A percentile compares a stretch with the other conserved stretches of the same genome.
These are phyloP conservation scores for Pseudopyrenochaeta lycopersici DNA, from an alignment of 2,329 filamentous ascomycete species.

Conservation along the genomic window DNA sequence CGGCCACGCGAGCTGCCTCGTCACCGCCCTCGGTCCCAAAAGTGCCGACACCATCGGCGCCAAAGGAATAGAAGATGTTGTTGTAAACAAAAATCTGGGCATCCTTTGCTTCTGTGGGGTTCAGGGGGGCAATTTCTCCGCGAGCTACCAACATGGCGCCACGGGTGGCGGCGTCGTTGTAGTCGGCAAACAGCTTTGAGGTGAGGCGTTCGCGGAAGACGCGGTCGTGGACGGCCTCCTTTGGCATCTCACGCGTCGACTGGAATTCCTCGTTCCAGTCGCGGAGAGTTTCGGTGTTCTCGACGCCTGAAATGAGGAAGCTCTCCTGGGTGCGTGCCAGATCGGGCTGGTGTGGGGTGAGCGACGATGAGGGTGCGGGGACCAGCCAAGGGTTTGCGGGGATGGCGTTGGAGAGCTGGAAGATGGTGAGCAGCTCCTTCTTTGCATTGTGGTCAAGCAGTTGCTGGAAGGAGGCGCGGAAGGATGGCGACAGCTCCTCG, in stretches of 20 bases:
- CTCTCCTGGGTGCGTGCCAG: constrained; percentile 91
- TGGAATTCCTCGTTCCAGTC: constrained; percentile 99
- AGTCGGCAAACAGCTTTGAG: constrained; percentile 96
- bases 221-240: constrained; percentile 91
- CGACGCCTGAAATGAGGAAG: constrained; percentile 86
- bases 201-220: constrained; percentile 94
- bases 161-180: constrained; percentile 91
- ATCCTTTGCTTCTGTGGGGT: constrained; percentile 90
- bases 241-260: constrained; percentile 91
- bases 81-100: constrained; percentile 99
- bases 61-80: constrained; percentile 99
- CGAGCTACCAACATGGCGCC: constrained; percentile 91
- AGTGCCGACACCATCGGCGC: constrained; percentile 95
- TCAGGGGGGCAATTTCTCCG: constrained; percentile 90
- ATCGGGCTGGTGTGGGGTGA: constrained; percentile 80
- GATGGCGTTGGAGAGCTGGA: constrained; percentile 94
- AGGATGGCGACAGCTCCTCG: constrained; percentile 81
- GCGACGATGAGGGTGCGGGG: constrained; percentile 69
- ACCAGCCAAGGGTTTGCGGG: constrained; percentile 94
- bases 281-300: constrained; percentile 91
- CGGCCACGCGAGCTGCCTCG: constrained; percentile 93
- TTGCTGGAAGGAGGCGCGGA: constrained; percentile 76
- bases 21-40: constrained; percentile 97
- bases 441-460: constrained; percentile 86
- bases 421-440: constrained; percentile 88